Evolutionary conservation across 768 basidiomycete genomes (phyloP).

Genomic region (Panaeolus cyanescens): DNA sequence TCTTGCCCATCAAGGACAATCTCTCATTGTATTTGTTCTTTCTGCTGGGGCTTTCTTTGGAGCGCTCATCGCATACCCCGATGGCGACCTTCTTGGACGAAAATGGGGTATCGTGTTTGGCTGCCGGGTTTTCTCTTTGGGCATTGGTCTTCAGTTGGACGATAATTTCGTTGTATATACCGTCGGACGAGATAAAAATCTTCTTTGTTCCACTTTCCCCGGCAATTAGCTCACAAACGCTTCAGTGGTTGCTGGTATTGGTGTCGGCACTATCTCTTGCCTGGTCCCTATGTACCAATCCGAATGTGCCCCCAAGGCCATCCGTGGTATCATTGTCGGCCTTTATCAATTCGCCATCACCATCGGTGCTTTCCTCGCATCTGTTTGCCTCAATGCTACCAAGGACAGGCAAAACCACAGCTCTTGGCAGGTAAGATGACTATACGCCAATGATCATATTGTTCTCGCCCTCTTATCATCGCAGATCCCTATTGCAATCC

Average conservation of each 20-base stretch:
- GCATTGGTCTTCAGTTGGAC: constrained; percentile 66
- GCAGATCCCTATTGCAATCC: constrained; percentile 69
- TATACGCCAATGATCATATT: neutral
- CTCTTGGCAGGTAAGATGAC: constrained; percentile 30
- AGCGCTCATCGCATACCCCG: constrained; percentile 48
- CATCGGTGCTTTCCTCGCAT: constrained; percentile 71
- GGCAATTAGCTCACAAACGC: neutral
- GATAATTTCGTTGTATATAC: constrained; percentile 26
- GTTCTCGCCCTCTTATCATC: neutral
- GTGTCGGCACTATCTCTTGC: constrained; percentile 75
- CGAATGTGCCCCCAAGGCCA: constrained; percentile 64
- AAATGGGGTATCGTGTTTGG: constrained; percentile 61
- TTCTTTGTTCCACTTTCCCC: neutral
- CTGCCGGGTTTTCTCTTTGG: constrained; percentile 59
- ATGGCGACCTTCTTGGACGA: constrained; percentile 48
- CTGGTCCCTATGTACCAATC: constrained; percentile 52
- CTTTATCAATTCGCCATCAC: constrained; percentile 66
- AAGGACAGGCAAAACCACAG: constrained; percentile 52
- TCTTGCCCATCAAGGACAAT: constrained; percentile 49
- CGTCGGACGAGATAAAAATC: constrained; percentile 14
- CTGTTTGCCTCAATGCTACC: constrained; percentile 68
- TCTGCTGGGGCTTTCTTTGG: constrained; percentile 88
- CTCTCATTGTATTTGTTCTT: constrained; percentile 58
- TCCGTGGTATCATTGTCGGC: constrained; percentile 71
- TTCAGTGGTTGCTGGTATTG: constrained; percentile 66